Percentiles rank a stretch among this genome's conserved stretches.
These are phyloP conservation scores for Ascochyta koolunga DNA, from an alignment of 2,329 filamentous ascomycete species.

Conservation along the genomic window DNA sequence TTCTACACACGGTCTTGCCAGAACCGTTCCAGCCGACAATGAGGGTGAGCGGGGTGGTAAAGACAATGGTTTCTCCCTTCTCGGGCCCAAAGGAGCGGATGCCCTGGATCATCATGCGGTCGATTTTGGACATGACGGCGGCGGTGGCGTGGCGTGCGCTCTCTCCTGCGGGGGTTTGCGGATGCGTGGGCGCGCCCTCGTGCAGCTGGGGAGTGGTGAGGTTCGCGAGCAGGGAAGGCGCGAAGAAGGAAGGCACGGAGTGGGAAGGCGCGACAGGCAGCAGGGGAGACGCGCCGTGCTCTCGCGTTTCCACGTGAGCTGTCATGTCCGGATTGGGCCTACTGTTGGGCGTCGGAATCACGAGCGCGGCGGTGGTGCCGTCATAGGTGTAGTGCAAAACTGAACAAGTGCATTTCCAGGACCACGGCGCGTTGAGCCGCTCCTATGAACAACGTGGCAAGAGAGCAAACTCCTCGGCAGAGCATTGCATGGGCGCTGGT, in stretches of 20 bases:
- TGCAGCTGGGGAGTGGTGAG: neutral
- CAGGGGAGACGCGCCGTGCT: neutral
- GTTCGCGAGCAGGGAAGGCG: neutral
- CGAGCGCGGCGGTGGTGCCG: neutral
- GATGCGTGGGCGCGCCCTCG: neutral
- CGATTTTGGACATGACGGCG: conserved; percentile 66
- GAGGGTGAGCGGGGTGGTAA: conserved; percentile 88
- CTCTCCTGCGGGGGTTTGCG: neutral
- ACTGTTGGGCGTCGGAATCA: neutral
- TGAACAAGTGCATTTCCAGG: neutral
- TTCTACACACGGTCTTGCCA: conserved; percentile 74
- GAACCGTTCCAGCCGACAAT: conserved; percentile 98
- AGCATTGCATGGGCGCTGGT: conserved; percentile 4
- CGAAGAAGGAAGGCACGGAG: no score
- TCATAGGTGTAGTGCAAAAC: conserved; percentile 1
- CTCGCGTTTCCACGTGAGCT: conserved; percentile 2
- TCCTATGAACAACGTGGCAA: neutral
- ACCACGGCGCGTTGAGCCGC: conserved; percentile 2
- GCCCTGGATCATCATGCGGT: conserved; percentile 86
- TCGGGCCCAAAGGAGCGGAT: conserved; percentile 85
- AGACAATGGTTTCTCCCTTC: conserved; percentile 78
- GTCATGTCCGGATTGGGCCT: neutral
- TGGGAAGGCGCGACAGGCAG: neutral
- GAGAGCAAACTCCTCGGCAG: neutral
- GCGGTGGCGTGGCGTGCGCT: neutral